Conservation (phyloP, 805 yeast species). For the Candida ortonii region DNA sequence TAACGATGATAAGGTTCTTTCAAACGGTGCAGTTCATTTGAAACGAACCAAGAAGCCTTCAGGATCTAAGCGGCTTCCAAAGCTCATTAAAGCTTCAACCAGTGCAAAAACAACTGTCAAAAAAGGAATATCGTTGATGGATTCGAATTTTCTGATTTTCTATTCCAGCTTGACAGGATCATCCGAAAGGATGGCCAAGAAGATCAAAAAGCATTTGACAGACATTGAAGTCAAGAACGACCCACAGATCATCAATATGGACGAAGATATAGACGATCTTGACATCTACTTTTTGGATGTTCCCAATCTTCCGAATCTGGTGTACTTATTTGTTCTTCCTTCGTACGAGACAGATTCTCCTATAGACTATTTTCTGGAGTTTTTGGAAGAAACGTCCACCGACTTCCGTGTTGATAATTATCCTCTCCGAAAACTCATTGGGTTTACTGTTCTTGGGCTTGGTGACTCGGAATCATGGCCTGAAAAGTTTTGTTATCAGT, state of each 20-base stretch:
- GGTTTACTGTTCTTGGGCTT: slow-evolving; percentile 81
- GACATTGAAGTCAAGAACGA: slow-evolving; percentile 28
- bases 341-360: slow-evolving; percentile 94
- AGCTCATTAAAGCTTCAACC: slow-evolving; percentile 23
- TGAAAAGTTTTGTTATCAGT: slow-evolving; percentile 83
- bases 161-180: slow-evolving; percentile 87
- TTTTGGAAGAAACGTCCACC: slow-evolving; percentile 72
- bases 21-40: slow-evolving; percentile 10
- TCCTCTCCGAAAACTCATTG: slow-evolving; percentile 66
- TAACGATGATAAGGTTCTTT: not conserved
- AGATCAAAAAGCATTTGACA: slow-evolving; percentile 40
- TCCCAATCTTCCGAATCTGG: slow-evolving; percentile 46
- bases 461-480: slow-evolving; percentile 88
- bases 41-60: slow-evolving; percentile 1
- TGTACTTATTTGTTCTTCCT: slow-evolving; percentile 77
- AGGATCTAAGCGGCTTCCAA: slow-evolving; percentile 40
- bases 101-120: slow-evolving; percentile 18
- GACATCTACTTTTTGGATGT: slow-evolving; percentile 75
- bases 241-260: slow-evolving; percentile 64
- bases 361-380: slow-evolving; percentile 79
- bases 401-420: slow-evolving; percentile 85
- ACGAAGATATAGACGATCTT: slow-evolving; percentile 76
- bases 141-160: slow-evolving; percentile 63
- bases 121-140: slow-evolving; percentile 34
- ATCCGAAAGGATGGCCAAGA: slow-evolving; percentile 64